phyloP scores from a whole-genome alignment of 2,329 filamentous ascomycete genomes.

The Scedosporium minutisporum region DNA sequence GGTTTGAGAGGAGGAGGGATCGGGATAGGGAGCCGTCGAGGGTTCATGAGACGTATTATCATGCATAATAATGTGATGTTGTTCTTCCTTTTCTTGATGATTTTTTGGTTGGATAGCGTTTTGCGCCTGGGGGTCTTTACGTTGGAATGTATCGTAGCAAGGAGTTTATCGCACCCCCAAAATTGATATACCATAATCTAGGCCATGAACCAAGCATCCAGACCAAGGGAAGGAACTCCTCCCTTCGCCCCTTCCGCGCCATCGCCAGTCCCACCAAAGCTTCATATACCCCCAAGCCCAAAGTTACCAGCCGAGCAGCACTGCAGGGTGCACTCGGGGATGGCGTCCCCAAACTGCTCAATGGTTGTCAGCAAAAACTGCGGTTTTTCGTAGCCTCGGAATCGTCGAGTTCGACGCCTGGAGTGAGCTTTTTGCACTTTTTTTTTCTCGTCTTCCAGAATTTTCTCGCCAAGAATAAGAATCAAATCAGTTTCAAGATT shows the following conservation, averaged over 20 bases:
- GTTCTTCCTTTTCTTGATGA: not conserved
- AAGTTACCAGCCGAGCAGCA: not conserved
- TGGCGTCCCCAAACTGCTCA: not conserved
- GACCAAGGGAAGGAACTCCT: no score
- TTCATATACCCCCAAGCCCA: not conserved
- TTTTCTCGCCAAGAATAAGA: not conserved
- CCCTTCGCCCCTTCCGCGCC: no score
- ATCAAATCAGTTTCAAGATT: no score
- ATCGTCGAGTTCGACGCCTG: not conserved
- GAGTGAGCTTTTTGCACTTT: not conserved
- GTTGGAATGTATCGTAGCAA: no score
- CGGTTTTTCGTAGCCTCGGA: not conserved
- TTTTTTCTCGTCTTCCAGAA: not conserved
- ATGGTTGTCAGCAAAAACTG: not conserved
- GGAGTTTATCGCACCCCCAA: no score
- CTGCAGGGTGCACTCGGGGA: no score
- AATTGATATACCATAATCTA: no score
- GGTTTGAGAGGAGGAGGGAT: not conserved
- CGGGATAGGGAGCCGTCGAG: not conserved
- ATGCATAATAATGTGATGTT: not conserved
- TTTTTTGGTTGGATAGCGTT: not conserved
- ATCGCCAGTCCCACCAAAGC: no score
- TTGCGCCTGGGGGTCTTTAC: no score
- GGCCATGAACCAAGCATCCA: no score
- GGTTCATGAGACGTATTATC: constrained; percentile 3